Evolutionary conservation across 257 asterid genomes (phyloP), one percentile per base, ranked within the genome.

Genomic region (Nicotiana sylvestris): DNA sequence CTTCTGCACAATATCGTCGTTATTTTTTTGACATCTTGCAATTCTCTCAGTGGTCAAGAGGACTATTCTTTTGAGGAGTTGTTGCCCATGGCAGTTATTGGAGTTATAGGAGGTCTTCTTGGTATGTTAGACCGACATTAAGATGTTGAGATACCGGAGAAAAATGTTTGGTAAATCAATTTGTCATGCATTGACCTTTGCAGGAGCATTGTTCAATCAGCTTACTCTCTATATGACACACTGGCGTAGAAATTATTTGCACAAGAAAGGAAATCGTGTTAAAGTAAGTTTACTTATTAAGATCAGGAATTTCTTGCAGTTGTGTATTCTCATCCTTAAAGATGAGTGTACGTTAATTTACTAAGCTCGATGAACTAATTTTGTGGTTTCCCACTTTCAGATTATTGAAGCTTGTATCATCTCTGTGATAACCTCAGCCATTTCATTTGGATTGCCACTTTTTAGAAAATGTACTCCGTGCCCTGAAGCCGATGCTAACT

Each of bases 151-250:
- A 82, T 81, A 39, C 66, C 25, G 1, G 74, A 70, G 58, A 9
- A 39, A 46, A 74, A 72, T 76, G 25, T 77, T 29, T 66, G 76
- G 74, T 86, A 82, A 85, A 80, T 76, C 69, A 27, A 55, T 70
- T 53, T 81, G 82, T 61, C 62, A n/a, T 79, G 32, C 66, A 64
- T 83, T 57, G 65, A 78, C 76, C 16, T 27, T 27, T 82, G 67
- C 93, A 94, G 98, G 99, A 69, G 99, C 99, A 46, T 92, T 96
- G 77, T 96, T 96, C 87, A 96, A 96, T 90, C 98, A 92, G 86
- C 99, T 96, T 83, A 96, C 98, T 16, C 88, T 89, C 72, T 91
- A 93, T 85, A 86, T 93, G 82, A 89, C 98, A 84, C 89, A 91
- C 81, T 96, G 99, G 99, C 92, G 98, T 76, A 87, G 98, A 53